Conservation (phyloP, 495 filamentous ascomycete genomes). For the Daldinia childiae region DNA sequence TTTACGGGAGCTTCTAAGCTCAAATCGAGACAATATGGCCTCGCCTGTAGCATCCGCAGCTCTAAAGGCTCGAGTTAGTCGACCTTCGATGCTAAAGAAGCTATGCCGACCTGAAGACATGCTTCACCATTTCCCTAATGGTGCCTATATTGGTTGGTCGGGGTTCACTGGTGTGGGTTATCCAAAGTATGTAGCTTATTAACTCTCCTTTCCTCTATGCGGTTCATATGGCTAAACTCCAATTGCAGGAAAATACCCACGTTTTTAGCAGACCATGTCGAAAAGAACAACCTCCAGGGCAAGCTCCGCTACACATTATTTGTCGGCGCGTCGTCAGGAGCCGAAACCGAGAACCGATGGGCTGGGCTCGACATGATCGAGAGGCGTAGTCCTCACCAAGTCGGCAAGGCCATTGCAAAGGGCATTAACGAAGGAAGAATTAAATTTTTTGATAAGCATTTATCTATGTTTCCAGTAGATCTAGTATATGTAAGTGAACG, state of each 20-base stretch:
- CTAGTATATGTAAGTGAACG: constrained; percentile 73
- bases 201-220: not conserved
- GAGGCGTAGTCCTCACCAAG: constrained; percentile 84
- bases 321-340: constrained; percentile 87
- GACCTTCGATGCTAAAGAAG: constrained; percentile 82
- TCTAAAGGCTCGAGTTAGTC: constrained; percentile 75
- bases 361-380: constrained; percentile 88
- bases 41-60: constrained; percentile 71
- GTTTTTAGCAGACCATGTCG: constrained; percentile 87
- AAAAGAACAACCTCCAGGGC: constrained; percentile 86
- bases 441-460: constrained; percentile 92
- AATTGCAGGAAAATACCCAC: constrained; percentile 77
- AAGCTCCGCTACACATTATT: constrained; percentile 86
- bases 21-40: constrained; percentile 48
- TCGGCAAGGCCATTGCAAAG: constrained; percentile 90
- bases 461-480: constrained; percentile 92
- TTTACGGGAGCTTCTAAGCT: constrained; percentile 30
- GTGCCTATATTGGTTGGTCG: constrained; percentile 86
- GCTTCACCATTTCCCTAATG: constrained; percentile 81
- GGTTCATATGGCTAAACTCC: constrained; percentile 21
- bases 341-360: constrained; percentile 94
- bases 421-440: constrained; percentile 91
- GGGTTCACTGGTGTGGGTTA: constrained; percentile 94
- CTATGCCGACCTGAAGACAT: constrained; percentile 81
- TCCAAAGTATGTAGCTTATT: constrained; percentile 71